Evolutionary conservation across 1,284 basidiomycete species (phyloP), one percentile per base, ranked within the genome.

Genomic region (Tilletia caries): DNA sequence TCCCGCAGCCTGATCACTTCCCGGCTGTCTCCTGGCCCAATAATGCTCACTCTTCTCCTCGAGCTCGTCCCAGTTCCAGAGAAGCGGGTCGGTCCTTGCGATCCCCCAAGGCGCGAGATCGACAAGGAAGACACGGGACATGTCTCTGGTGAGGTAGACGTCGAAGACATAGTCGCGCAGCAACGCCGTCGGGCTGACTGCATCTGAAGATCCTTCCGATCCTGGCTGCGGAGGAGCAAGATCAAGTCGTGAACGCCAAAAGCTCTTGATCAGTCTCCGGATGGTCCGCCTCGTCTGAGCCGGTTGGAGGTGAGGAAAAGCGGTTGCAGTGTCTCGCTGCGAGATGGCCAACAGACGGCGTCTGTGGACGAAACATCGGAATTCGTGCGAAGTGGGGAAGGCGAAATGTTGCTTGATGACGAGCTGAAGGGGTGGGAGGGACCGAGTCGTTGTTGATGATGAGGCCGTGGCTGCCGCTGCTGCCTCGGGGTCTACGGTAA

Each of bases 381-480:
- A 82, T 46, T 83, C 69, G 72, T 79, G 74, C 71, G 92, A 90
- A 25, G 88, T 88, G 73, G 94, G 91, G 66, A 98, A 86, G 20
- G 91, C 86, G 76, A 93, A 92, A 91, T 92, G 97, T 82, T 95
- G 93, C 73, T 93, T 89, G 70, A 98, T 86, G 1, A 96, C 90
- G n/a, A 98, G 87, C 80, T 96, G 92, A 2, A 95, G 86, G 33
- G 88, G 86, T 75, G 91, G 91, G 48, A 0, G 77, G 62, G n/a
- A 75, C 71, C 37, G 37, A 27, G 3, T 15, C 5, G 52, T 5
- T 54, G 52, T 29, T 25, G 23, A 18, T 29, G 25, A 27, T 3
- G 29, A 29, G 27, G 52, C 52, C 2, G 29, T 27, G 15, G 82
- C 66, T 41, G n/a, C n/a, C n/a, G n/a, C n/a, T n/a, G n/a, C n/a